These are phyloP conservation scores for Penicillium parvum DNA, from an alignment of 495 filamentous ascomycete species.

Conservation along the genomic window DNA sequence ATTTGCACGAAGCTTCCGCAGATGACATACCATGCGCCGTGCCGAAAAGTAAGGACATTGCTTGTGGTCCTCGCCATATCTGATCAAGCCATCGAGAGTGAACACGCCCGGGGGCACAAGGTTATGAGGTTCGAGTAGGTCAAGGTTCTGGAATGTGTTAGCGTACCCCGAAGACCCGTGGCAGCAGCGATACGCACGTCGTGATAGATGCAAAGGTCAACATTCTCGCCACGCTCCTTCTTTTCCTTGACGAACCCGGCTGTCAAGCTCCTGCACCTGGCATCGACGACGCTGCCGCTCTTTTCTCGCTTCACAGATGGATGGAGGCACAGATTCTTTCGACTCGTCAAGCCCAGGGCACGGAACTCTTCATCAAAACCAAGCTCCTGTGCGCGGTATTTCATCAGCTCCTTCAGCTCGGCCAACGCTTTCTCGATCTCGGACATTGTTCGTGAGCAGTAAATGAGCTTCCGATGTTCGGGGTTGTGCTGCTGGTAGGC, in stretches of 20 bases:
- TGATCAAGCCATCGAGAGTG: slow-evolving; percentile 83
- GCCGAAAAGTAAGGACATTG: slow-evolving; percentile 98
- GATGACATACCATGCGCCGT: slow-evolving; percentile 76
- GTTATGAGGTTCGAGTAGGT: slow-evolving; percentile 89
- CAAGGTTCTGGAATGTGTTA: slow-evolving; percentile 65
- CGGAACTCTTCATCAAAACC: slow-evolving; percentile 89
- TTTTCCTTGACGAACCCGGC: slow-evolving; percentile 97
- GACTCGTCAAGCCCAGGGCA: slow-evolving; percentile 86
- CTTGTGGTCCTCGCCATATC: slow-evolving; percentile 90
- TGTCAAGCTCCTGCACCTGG: slow-evolving; percentile 89
- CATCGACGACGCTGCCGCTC: slow-evolving; percentile 89
- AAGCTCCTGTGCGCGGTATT: slow-evolving; percentile 80
- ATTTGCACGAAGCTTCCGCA: neutral
- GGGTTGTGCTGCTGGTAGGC: slow-evolving; percentile 91
- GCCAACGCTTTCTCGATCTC: slow-evolving; percentile 82
- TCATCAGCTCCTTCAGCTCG: slow-evolving; percentile 90
- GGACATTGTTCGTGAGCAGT: slow-evolving; percentile 82
- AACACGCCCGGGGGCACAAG: slow-evolving; percentile 91
- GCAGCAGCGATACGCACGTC: slow-evolving; percentile 54
- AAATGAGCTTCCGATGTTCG: slow-evolving; percentile 91
- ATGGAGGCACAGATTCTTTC: slow-evolving; percentile 96
- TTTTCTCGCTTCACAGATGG: slow-evolving; percentile 94
- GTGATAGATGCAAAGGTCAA: slow-evolving; percentile 92
- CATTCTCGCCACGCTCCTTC: slow-evolving; percentile 88
- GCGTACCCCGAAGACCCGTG: neutral